Conservation (phyloP, 352 stramenopile species). For the Phytophthora capsici region DNA sequence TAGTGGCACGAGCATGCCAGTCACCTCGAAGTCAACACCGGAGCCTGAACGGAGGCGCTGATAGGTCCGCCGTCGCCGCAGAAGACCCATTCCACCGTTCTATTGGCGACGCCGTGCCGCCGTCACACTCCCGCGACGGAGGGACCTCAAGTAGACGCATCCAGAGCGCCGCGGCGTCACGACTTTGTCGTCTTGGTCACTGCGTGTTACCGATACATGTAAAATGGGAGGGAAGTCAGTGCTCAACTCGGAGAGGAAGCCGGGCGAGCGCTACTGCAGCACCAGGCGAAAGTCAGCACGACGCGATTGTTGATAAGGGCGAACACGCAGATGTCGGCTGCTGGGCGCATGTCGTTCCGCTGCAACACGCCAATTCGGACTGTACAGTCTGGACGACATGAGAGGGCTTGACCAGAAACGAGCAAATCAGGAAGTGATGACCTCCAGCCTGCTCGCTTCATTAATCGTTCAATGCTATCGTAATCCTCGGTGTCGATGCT, state of each 20-base stretch:
- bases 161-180: background rate
- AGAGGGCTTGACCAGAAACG: background rate
- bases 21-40: conserved; percentile 7
- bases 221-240: background rate
- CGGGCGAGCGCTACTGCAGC: conserved; percentile 18
- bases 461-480: background rate
- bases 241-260: conserved; percentile 27
- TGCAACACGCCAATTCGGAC: conserved; percentile 6
- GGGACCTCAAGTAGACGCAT: conserved; percentile 25
- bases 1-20: background rate
- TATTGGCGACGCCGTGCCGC: conserved; percentile 19
- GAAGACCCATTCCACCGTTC: conserved; percentile 21
- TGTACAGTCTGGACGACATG: background rate
- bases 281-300: conserved; percentile 12
- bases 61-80: conserved; percentile 12
- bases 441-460: background rate
- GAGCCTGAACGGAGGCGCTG: conserved; percentile 9
- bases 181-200: conserved; percentile 2
- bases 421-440: conserved; percentile 10
- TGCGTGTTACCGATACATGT: background rate
- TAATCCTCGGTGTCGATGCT: background rate
- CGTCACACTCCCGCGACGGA: conserved; percentile 11
- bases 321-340: conserved; percentile 6
- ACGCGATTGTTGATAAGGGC: background rate
- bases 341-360: background rate